phyloP scores from a whole-genome alignment of 2,329 filamentous ascomycete species.

The Penicillium concentricum region DNA sequence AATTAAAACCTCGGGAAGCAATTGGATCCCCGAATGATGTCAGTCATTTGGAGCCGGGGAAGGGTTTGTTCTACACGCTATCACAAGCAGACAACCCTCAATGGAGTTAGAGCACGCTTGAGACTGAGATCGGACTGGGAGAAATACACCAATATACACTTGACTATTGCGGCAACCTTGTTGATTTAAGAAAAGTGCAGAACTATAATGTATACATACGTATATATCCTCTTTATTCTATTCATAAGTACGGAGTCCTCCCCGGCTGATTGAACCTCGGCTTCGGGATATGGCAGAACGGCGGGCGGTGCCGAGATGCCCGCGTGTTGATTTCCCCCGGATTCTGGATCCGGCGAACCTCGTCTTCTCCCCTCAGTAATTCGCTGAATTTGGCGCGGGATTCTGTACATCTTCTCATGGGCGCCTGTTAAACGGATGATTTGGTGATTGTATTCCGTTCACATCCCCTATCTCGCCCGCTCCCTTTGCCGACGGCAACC shows the following conservation, averaged over 20 bases:
- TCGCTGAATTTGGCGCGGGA: neutral
- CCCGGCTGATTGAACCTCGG: constrained; percentile 32
- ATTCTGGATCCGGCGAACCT: constrained; percentile 28
- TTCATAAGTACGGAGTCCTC: neutral
- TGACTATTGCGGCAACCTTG: too few relatives aligned
- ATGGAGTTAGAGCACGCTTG: neutral
- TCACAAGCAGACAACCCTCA: constrained; percentile 7
- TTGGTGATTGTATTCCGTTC: constrained; percentile 21
- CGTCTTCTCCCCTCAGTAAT: constrained; percentile 10
- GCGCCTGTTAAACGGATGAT: neutral
- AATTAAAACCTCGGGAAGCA: neutral
- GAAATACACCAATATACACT: too few relatives aligned
- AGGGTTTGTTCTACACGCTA: neutral
- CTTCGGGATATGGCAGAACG: constrained; percentile 36
- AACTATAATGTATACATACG: neutral
- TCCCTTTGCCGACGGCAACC: constrained; percentile 25
- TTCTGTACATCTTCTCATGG: constrained; percentile 5
- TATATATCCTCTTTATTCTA: neutral
- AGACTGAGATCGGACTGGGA: neutral
- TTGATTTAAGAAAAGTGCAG: neutral
- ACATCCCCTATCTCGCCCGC: neutral
- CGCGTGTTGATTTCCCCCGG: constrained; percentile 30
- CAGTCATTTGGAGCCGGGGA: neutral
- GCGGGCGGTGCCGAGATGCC: constrained; percentile 32
- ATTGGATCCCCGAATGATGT: neutral